Conservation (phyloP, 2,329 filamentous ascomycete genomes). For the Diaporthe caulivora region DNA sequence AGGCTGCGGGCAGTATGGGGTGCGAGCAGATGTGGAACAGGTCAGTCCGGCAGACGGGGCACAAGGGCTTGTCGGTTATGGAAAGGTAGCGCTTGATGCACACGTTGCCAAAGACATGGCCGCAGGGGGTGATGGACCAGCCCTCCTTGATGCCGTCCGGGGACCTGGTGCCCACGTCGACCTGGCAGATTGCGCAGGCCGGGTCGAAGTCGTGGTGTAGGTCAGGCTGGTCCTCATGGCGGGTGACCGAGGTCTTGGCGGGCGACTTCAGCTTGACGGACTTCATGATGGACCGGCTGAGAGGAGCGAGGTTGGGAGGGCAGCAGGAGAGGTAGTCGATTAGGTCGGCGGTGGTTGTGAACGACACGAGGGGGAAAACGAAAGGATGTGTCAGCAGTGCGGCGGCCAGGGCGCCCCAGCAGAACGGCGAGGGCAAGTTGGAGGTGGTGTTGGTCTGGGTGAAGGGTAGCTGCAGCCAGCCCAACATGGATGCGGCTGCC, state of each 20-base stretch:
- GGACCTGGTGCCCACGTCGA: slow-evolving; percentile 38
- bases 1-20: slow-evolving; percentile 36
- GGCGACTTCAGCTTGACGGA: slow-evolving; percentile 34
- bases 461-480: slow-evolving; percentile 28
- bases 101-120: slow-evolving; percentile 40
- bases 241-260: slow-evolving; percentile 38
- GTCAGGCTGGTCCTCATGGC: slow-evolving; percentile 35
- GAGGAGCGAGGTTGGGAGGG: not conserved
- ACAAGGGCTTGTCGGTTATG: slow-evolving; percentile 40
- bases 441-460: slow-evolving; percentile 20
- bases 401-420: slow-evolving; percentile 7
- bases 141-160: slow-evolving; percentile 39
- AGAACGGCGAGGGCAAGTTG: slow-evolving; percentile 6
- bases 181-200: slow-evolving; percentile 39
- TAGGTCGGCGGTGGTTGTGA: slow-evolving; percentile 28
- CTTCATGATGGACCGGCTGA: slow-evolving; percentile 36
- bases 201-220: slow-evolving; percentile 28
- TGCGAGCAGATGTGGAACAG: slow-evolving; percentile 40
- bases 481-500: slow-evolving; percentile 29
- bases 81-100: slow-evolving; percentile 41
- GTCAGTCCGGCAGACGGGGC: slow-evolving; percentile 40
- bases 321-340: slow-evolving; percentile 24
- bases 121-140: slow-evolving; percentile 39
- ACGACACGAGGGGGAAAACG: slow-evolving; percentile 32
- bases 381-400: slow-evolving; percentile 33